phyloP scores from a whole-genome alignment of 1,284 basidiomycete species.

The Pulveroboletus sp. region DNA sequence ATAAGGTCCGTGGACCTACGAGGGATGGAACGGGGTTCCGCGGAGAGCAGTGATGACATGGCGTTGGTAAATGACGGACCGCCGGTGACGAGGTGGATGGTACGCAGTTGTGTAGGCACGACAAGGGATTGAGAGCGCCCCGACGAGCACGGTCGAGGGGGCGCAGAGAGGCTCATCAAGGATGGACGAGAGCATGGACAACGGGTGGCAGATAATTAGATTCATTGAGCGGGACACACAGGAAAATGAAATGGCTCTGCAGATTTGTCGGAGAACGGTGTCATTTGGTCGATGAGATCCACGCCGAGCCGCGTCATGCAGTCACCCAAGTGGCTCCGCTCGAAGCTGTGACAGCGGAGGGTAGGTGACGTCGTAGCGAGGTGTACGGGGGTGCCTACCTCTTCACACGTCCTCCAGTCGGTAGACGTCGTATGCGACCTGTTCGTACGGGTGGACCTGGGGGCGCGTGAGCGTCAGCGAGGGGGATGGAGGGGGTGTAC shows the following conservation, averaged over 20 bases:
- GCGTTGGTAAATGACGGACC: not conserved
- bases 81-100: constrained; percentile 3
- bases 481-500: constrained; percentile 30
- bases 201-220: constrained; percentile 35
- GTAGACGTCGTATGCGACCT: constrained; percentile 59
- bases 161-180: constrained; percentile 14
- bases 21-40: not conserved
- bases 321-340: constrained; percentile 4
- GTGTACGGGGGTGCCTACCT: constrained; percentile 1
- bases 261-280: constrained; percentile 26
- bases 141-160: constrained; percentile 26
- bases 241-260: constrained; percentile 34
- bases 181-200: constrained; percentile 23
- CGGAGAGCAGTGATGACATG: not conserved
- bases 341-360: constrained; percentile 10
- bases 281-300: constrained; percentile 27
- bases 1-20: constrained; percentile 31
- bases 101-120: constrained; percentile 6
- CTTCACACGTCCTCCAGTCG: constrained; percentile 47
- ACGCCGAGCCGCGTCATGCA: constrained; percentile 22
- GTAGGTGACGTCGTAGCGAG: constrained; percentile 14
- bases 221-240: constrained; percentile 31
- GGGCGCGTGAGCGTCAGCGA: not conserved
- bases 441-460: constrained; percentile 55
- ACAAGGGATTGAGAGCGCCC: constrained; percentile 9